phyloP scores from a whole-genome alignment of 2,329 filamentous ascomycete species.

The Colletotrichum sp. region DNA sequence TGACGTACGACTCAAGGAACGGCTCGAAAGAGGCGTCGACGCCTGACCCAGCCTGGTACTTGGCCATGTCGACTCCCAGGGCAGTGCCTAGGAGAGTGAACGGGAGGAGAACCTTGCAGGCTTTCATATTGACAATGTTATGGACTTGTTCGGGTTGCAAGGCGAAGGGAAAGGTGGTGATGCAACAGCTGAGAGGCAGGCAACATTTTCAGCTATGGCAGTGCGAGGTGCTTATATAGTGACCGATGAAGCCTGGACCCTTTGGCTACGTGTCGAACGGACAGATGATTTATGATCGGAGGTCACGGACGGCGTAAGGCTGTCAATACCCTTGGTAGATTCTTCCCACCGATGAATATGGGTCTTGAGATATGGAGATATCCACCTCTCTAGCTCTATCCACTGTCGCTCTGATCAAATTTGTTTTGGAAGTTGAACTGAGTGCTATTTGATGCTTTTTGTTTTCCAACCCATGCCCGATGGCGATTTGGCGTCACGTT shows the following conservation, averaged over 20 bases:
- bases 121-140: neutral
- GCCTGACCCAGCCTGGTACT: neutral
- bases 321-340: neutral
- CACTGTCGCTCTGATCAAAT: neutral
- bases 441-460: neutral
- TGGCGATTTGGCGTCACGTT: neutral
- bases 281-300: neutral
- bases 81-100: neutral
- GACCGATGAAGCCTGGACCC: neutral
- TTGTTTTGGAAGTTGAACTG: neutral
- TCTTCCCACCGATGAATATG: neutral
- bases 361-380: neutral
- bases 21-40: conserved; percentile 1
- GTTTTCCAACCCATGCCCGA: neutral
- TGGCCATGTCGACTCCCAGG: neutral
- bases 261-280: neutral
- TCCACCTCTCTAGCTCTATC: neutral
- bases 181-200: neutral
- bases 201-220: neutral
- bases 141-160: neutral
- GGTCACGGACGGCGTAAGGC: neutral
- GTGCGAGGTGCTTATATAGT: neutral
- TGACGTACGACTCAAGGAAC: neutral
- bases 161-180: neutral
- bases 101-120: neutral